Evolutionary conservation across 768 basidiomycete genomes (phyloP), one percentile per base, ranked within the genome.

Genomic region (Termitomyces titanicus): DNA sequence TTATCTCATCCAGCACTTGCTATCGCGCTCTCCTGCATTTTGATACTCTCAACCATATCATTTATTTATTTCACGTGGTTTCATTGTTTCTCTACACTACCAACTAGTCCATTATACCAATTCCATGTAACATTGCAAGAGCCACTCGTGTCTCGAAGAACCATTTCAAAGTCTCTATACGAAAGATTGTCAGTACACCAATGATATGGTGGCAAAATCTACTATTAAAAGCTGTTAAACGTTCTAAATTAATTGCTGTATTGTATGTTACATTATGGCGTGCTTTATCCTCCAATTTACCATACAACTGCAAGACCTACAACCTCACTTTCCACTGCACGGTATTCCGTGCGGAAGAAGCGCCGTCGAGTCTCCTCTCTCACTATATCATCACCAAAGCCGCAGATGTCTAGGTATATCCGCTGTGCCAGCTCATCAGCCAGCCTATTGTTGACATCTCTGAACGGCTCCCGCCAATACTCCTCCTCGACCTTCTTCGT

Each of bases 311-410:
- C 82, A 38, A 89, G 69, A 20, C 90, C 92, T 37, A 88, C 72
- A 20, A 92, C 84, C 62, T 94, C 91, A 70, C 85, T 91, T 70
- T 90, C 90, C 2, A 97, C 92, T 25, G 89, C 89, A 55, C 83
- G 80, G 67, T 94, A 96, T 65, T 82, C 73, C 2, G 94, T 96
- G 67, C 92, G 78, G 64, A 96, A 83, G 31, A 82, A 67, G 48
- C 68, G 66, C 64, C 72, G 70, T 43, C 82, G 69, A 56, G 72
- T 68, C 29, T 57, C 67, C 55, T 81, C 81, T 29, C 77, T 77
- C 11, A 67, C 46, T 18, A 38, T 66, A 18, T 64, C 75, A 55
- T 81, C 74, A 57, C 66, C 66, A 43, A 54, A 60, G 27, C 61
- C 64, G 59, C 63, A 68, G 58, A 72, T 63, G 55, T 70, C 73